Evolutionary conservation across 2,329 filamentous ascomycete species (phyloP), one percentile per base, ranked within the genome.

Genomic region (Paecilomyces sp.): DNA sequence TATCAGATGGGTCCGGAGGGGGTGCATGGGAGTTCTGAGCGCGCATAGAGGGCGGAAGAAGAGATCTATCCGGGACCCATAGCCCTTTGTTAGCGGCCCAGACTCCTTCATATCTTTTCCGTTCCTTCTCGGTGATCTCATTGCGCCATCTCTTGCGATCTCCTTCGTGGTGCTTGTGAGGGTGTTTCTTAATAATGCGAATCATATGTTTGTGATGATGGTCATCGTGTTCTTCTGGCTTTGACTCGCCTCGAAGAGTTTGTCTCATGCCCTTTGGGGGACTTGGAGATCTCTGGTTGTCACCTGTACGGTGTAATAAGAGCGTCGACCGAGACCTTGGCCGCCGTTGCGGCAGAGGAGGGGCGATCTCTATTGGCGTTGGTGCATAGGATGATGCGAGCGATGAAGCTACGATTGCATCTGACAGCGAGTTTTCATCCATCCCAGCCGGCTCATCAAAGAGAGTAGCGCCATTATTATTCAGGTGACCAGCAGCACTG

Each of bases 41-140:
- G 53, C 60, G 24, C 59, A 57, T 15, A 56, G 54, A 41, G 60
- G 65, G 33, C 59, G 60, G 13, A 54, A 50, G 50, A 50, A 57
- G 30, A 18, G 65, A 54, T 53, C 54, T 36, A 50, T 63, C 60
- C 53, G 66, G 68, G 30, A 78, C 67, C 47, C 74, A 67, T 18
- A 77, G 58, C 11, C 79, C 78, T 66, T 74, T 75, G 61, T 81
- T 81, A 3, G 79, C 78, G 31, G 78, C 79, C 78, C 79, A 81
- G 3, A 81, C 77, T 3, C 78, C 79, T 65, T 81, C 79, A 61
- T 81, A 81, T 57, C 78, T 70, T 62, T 79, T 81, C 36, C 78
- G 72, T 58, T 80, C 77, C 30, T 72, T 69, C 61, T 79, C 77
- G 0, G 74, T 77, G 12, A 81, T 66, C 60, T 76, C 73, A 54